Conservation (phyloP, 2,329 filamentous ascomycete genomes). For the Ophidiomyces ophidiicola region DNA sequence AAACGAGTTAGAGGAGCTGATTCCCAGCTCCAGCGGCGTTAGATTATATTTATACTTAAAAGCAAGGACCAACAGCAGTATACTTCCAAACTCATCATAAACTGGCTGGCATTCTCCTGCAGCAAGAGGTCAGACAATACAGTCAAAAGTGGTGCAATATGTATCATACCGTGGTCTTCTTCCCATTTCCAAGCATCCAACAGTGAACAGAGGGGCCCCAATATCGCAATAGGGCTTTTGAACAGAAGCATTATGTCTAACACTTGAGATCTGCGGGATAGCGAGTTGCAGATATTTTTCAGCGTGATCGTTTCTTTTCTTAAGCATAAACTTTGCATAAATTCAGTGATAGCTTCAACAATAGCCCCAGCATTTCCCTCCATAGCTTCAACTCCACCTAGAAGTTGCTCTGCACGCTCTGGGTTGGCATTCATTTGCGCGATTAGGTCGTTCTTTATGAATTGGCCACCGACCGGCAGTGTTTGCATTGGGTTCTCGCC, state of each 20-base stretch:
- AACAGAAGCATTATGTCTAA: conserved; percentile 51
- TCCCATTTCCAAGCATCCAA: conserved; percentile 54
- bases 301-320: conserved; percentile 52
- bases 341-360: conserved; percentile 60
- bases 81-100: conserved; percentile 54
- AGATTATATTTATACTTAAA: conserved; percentile 48
- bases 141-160: conserved; percentile 5
- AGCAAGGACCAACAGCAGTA: conserved; percentile 46
- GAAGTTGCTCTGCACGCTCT: conserved; percentile 60
- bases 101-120: conserved; percentile 49
- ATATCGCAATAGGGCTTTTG: conserved; percentile 42
- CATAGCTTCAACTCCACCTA: conserved; percentile 75
- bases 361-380: conserved; percentile 85
- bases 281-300: conserved; percentile 47
- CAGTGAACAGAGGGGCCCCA: conserved; percentile 47
- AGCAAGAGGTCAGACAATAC: not conserved
- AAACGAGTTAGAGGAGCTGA: conserved; percentile 41
- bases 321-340: conserved; percentile 45
- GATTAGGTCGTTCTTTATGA: conserved; percentile 65
- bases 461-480: conserved; percentile 59
- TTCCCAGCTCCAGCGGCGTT: conserved; percentile 41
- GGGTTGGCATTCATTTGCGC: conserved; percentile 65
- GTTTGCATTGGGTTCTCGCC: conserved; percentile 75
- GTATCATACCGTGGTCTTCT: conserved; percentile 43
- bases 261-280: conserved; percentile 44